These are phyloP conservation scores for Panicum hallii DNA, from an alignment of 202 grass and related monocot genomes.

Conservation along the genomic window DNA sequence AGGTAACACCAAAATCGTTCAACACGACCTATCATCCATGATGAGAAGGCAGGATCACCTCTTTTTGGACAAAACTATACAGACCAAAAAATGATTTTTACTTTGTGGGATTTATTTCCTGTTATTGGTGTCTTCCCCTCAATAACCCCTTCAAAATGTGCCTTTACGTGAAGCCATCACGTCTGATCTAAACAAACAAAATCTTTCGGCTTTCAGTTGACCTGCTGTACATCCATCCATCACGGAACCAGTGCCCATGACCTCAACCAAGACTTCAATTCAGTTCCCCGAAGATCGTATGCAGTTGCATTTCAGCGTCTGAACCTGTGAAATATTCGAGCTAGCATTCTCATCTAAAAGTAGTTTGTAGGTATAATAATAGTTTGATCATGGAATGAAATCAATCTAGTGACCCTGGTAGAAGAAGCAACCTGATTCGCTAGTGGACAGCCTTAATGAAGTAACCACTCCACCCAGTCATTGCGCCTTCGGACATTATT, in stretches of 20 bases:
- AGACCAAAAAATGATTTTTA: constrained; percentile 42
- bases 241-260: neutral
- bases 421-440: constrained; percentile 44
- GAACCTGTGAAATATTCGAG: constrained; percentile 1
- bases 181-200: constrained; percentile 53
- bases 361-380: neutral
- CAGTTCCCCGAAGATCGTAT: neutral
- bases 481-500: constrained; percentile 65
- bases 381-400: neutral
- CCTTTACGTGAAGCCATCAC: constrained; percentile 37
- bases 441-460: constrained; percentile 26
- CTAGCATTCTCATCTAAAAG: constrained; percentile 12
- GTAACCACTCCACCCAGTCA: constrained; percentile 71
- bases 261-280: constrained; percentile 31
- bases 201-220: constrained; percentile 33
- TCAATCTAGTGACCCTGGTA: neutral
- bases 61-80: constrained; percentile 58
- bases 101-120: constrained; percentile 43
- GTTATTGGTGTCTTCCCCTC: constrained; percentile 39
- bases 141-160: constrained; percentile 38
- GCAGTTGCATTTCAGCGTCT: constrained; percentile 3
- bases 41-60: constrained; percentile 25
- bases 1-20: constrained; percentile 42
- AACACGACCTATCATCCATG: constrained; percentile 15
- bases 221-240: constrained; percentile 45